Base-by-base conservation (phyloP, 352 stramenopile species). In the Aphanomyces cochlioides region DNA sequence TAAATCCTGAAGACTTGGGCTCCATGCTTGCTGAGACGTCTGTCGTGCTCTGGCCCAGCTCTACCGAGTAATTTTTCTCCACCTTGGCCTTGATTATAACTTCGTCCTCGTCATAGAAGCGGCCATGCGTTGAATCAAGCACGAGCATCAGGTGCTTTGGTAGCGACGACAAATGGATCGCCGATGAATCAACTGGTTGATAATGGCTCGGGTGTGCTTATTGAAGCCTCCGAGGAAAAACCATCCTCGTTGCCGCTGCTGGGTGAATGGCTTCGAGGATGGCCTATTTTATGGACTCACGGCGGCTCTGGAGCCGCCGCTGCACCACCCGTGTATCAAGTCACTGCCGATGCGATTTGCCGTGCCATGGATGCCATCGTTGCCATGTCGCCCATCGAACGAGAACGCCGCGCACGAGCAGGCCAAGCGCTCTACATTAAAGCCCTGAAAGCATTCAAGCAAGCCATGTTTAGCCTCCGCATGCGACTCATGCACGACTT, bases 121-220 rank as follows among this genome's bases (percentile, higher is more conserved):
- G 82, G 86, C 36, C 86, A 92, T 73, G 90, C 89, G 57, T 90
- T 93, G 67, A 92, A 93, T 61, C 82, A 92, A 63, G 86, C 86
- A n/a, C 84, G 86, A 37, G 90, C 84, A 66, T 80, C 80, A 12
- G 84, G 82, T 17, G 86, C 83, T 7, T 73, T 93, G 4, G 84
- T 90, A 59, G 40, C 92, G 58, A 92, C 86, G 43, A 87, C 83
- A 37, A 82, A 93, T 65, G 86, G 89, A 36, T 78, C 83, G 17
- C 84, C 86, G 5, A 93, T 92, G 86, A 93, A 93, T 72, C 83
- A 92, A 65, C 77, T 93, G 8, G 79, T 93, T 53, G 86, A 93
- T 69, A 74, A 81, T 19, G 72, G 78, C 59, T 92, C 76, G 58
- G 86, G 86, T 37, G 82, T 93, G 57, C 77, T 93, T 3, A 76